Conservation (phyloP, 768 basidiomycete genomes). For the Dioszegia aurantiaca region DNA sequence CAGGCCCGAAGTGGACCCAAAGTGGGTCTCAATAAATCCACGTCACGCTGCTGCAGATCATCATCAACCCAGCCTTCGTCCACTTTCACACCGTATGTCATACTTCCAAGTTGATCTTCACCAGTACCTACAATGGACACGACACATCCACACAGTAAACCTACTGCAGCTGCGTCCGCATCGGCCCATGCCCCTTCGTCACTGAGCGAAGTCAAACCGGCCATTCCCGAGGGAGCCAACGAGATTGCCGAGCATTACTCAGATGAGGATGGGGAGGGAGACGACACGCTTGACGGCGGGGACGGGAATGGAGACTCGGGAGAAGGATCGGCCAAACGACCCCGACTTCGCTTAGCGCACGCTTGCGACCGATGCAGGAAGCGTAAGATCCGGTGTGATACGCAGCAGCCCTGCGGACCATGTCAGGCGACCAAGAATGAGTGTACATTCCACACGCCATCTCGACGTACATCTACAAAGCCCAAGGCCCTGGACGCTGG, state of each 20-base stretch:
- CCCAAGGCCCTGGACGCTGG: constrained; percentile 29
- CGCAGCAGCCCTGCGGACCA: constrained; percentile 51
- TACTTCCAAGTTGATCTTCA: background rate
- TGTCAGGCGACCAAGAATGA: constrained; percentile 47
- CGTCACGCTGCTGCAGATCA: background rate
- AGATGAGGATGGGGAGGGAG: constrained; percentile 15
- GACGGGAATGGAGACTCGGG: background rate
- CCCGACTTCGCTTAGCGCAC: constrained; percentile 45
- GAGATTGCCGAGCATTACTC: constrained; percentile 4
- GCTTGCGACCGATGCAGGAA: constrained; percentile 46
- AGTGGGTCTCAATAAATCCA: background rate
- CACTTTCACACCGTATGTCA: too few species aligned
- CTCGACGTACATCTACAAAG: constrained; percentile 35
- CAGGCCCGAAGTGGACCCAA: too few species aligned
- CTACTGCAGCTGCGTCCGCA: background rate
- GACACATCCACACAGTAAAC: background rate
- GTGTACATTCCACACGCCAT: constrained; percentile 53
- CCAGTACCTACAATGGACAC: constrained; percentile 2
- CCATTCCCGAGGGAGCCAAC: constrained; percentile 6
- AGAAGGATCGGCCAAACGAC: constrained; percentile 35
- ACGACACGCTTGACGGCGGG: constrained; percentile 6
- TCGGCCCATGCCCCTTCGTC: background rate
- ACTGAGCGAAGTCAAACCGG: constrained; percentile 7
- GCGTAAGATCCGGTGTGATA: constrained; percentile 50
- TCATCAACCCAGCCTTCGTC: too few species aligned